Base-by-base conservation (phyloP, 2,329 filamentous ascomycete species). In the Pseudogymnoascus sp. region DNA sequence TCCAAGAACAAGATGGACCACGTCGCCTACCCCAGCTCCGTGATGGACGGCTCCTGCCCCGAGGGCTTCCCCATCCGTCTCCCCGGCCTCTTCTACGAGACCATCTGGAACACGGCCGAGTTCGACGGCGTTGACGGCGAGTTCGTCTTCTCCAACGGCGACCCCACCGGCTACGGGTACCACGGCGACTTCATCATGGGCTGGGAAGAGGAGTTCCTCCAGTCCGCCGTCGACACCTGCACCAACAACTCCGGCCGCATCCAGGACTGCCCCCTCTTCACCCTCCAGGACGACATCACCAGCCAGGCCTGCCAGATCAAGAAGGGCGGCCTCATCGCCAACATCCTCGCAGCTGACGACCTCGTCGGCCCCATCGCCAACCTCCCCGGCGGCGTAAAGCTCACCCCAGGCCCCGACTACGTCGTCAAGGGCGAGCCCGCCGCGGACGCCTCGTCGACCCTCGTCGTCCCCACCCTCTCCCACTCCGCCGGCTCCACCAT, bases 111-210 rank as follows among this genome's bases (percentile, higher is more conserved):
- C 72, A 95, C 90, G 7, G 75, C 82, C 60, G 80, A 79, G 1
- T 96, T 89, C 74, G 77, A 76, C 29, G 82, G 81, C 63, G 76
- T 82, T 21, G 76, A 81, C 6, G 91, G 91, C 61, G 75, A 85
- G 67, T 96, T 96, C 71, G 80, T 92, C 60, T 76, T 96, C 61
- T 79, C 90, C 59, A 92, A 92, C 69, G 90, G 91, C 65, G 92
- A 97, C 70, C 80, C 84, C 26, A 87, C 87, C 69, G 87, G 90
- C 59, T 89, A 81, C 68, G 88, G 89, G 37, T 91, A 91, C 79
- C 85, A 95, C 72, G 91, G 81, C 59, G 91, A 96, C 72, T 93
- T 93, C 76, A 86, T 92, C 70, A 86, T 82, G 72, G 91, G 89
- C 29, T 96, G 91, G 91, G 82, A 92, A 1, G 71, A 77, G 7